Conservation (phyloP, 306 rosid species). For the Inga oerstediana region DNA sequence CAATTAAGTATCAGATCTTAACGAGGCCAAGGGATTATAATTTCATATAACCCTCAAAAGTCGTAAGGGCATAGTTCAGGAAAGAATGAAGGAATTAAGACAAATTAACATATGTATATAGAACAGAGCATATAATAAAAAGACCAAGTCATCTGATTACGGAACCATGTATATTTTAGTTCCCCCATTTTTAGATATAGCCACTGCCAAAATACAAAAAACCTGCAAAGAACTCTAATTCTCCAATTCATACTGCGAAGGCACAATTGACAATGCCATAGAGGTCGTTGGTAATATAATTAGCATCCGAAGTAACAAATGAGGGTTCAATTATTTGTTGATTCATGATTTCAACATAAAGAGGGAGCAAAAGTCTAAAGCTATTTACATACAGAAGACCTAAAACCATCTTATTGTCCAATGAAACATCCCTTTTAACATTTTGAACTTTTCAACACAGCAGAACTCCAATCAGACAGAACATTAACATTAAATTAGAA, state of each 20-base stretch:
- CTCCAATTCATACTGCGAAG: constrained; percentile 18
- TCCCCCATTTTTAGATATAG: not conserved
- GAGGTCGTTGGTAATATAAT: not conserved
- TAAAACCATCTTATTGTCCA: not conserved
- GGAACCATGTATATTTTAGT: not conserved
- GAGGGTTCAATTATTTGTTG: not conserved
- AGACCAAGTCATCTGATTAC: not conserved
- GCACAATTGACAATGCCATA: not conserved
- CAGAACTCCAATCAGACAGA: not conserved
- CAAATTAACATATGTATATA: too few species aligned
- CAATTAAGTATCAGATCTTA: not conserved
- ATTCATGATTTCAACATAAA: not conserved
- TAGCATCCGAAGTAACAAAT: not conserved
- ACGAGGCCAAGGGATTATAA: not conserved
- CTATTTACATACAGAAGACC: not conserved
- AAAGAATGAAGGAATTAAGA: not conserved
- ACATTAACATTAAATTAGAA: not conserved
- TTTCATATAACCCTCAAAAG: not conserved
- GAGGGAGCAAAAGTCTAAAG: constrained; percentile 1
- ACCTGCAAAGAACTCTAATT: constrained; percentile 3
- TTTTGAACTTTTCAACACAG: not conserved
- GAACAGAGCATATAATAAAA: not conserved
- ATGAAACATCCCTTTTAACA: not conserved
- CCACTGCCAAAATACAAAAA: not conserved
- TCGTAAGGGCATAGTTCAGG: not conserved